Evolutionary conservation across 1,139 yeast genomes (phyloP).

Genomic region (Geotrichum aggregatum): DNA sequence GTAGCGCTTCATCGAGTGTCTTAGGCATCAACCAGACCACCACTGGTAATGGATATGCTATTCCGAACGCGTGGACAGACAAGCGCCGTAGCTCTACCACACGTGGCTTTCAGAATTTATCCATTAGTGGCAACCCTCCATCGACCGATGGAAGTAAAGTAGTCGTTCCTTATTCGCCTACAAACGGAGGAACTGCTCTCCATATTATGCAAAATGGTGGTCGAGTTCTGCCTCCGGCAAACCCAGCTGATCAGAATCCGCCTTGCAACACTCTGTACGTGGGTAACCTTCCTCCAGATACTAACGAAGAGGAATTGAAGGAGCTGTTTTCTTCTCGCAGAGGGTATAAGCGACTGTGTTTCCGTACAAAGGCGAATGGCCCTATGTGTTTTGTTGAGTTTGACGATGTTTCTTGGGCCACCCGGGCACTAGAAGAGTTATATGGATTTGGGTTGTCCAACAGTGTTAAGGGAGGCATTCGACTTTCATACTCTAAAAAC

Average conservation of each 20-base stretch:
- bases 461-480: constrained; percentile 79
- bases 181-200: constrained; percentile 35
- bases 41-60: constrained; percentile 4
- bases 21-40: background rate
- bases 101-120: constrained; percentile 18
- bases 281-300: constrained; percentile 95
- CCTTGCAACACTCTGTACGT: constrained; percentile 96
- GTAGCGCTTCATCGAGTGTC: constrained; percentile 2
- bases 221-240: constrained; percentile 84
- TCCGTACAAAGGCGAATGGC: constrained; percentile 65
- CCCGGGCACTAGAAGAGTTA: constrained; percentile 85
- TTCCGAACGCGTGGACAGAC: constrained; percentile 18
- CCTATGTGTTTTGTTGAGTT: constrained; percentile 99
- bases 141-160: constrained; percentile 22
- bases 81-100: constrained; percentile 20
- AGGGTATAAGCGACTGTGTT: constrained; percentile 88
- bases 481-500: constrained; percentile 88
- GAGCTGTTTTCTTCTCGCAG: constrained; percentile 81
- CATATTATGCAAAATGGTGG: constrained; percentile 40
- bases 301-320: constrained; percentile 88
- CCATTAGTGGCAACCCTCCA: constrained; percentile 11
- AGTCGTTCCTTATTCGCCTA: constrained; percentile 32
- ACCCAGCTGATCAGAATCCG: constrained; percentile 98
- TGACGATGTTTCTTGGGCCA: constrained; percentile 91
- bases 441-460: constrained; percentile 80